Conservation (phyloP, 1,284 basidiomycete genomes). For the Xanthoconium separans region DNA sequence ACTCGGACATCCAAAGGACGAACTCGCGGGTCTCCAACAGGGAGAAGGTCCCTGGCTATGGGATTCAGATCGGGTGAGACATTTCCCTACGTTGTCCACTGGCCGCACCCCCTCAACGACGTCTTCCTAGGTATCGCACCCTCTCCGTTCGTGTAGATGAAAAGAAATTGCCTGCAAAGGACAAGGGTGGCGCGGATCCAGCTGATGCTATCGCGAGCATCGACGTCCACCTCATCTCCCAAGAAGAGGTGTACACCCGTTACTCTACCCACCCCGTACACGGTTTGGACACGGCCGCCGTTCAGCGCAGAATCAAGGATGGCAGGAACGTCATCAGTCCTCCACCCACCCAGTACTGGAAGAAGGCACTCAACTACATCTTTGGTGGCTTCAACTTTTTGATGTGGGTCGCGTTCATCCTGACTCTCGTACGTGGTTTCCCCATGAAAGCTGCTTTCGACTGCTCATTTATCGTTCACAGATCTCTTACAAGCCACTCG, state of each 20-base stretch:
- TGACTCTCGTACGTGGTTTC: conserved; percentile 36
- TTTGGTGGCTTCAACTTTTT: conserved; percentile 55
- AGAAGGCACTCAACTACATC: conserved; percentile 48
- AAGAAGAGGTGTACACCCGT: conserved; percentile 43
- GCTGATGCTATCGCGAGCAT: conserved; percentile 42
- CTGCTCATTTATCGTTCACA: conserved; percentile 33
- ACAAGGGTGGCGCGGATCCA: conserved; percentile 28
- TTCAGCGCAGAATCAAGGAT: conserved; percentile 38
- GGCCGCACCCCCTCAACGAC: conserved; percentile 29
- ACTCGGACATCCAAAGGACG: conserved; percentile 18
- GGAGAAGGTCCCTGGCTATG: conserved; percentile 25
- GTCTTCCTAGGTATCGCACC: conserved; percentile 36
- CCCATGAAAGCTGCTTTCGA: conserved; percentile 2
- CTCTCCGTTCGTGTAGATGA: conserved; percentile 40
- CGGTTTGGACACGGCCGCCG: conserved; percentile 42
- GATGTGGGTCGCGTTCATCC: conserved; percentile 50
- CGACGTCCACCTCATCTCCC: conserved; percentile 44
- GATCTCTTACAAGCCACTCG: conserved; percentile 46
- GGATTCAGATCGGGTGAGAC: conserved; percentile 31
- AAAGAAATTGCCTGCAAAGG: conserved; percentile 17
- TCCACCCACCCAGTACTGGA: conserved; percentile 45
- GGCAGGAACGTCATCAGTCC: conserved; percentile 50
- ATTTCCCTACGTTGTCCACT: conserved; percentile 10
- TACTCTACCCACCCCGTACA: conserved; percentile 42
- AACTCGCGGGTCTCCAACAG: conserved; percentile 15